Evolutionary conservation across 148 eudicot species (phyloP).

Genomic region (Talinum fruticosum): DNA sequence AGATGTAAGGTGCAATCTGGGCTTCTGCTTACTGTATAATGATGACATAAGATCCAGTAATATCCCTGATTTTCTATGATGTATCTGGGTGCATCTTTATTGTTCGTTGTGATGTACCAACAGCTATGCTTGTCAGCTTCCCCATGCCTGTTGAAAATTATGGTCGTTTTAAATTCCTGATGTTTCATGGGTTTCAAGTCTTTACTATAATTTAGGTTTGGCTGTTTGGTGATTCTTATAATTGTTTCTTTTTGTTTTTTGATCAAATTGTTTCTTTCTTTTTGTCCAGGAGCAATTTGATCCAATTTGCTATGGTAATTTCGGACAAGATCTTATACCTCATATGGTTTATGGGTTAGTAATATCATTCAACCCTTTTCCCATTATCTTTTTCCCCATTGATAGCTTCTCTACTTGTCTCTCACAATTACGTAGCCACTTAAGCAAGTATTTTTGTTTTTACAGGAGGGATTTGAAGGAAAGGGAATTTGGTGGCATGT

Average conservation of each 20-base stretch:
- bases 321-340: conserved; percentile 70
- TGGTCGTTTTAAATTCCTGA: neutral
- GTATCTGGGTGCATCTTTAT: no score
- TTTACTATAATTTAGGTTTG: neutral
- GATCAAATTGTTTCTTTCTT: conserved; percentile 49
- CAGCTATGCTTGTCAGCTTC: neutral
- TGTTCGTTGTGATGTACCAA: neutral
- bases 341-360: conserved; percentile 88
- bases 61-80: neutral
- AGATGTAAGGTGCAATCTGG: neutral
- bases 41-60: neutral
- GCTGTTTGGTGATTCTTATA: neutral
- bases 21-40: neutral
- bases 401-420: neutral
- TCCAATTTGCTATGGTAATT: conserved; percentile 53
- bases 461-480: conserved; percentile 59
- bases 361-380: conserved; percentile 7
- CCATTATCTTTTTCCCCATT: neutral
- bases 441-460: neutral
- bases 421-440: neutral
- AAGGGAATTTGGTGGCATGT: conserved; percentile 79
- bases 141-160: neutral
- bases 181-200: neutral
- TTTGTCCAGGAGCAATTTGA: conserved; percentile 66
- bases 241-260: conserved; percentile 28